Base-by-base conservation (phyloP, 164 flowering plant genomes). In the Tetracentron sinense region DNA sequence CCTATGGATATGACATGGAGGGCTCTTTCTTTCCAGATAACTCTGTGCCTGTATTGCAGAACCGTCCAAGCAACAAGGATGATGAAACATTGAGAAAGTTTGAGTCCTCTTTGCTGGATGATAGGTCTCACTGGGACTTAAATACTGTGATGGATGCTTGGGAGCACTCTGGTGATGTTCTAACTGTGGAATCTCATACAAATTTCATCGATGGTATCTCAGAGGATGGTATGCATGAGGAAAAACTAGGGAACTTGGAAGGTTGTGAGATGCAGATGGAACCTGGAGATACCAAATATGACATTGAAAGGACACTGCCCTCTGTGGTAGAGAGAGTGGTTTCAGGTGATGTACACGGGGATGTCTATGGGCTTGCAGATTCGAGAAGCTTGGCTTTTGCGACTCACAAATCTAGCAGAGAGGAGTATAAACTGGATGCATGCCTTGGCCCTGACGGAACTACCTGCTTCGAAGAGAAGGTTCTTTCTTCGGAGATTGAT, bases 71-170 rank as follows among this genome's bases (percentile, higher is more conserved):
- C 23, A 28, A 54, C 22, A 50, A 60, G 47, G 71, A 68, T n/a
- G 62, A 56, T 54, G 72, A 25, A 52, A 62, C 55, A 22, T 25
- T 11, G 14, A 62, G 56, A 49, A 55, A 23, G 52, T 29, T 68
- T 22, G 70, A 30, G 20, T 47, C 56, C 28, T 52, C 71, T 29
- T 65, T 65, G 3, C 78, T 74, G 49, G 89, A 78, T 64, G 80
- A 67, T 44, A 69, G 92, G 64, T 72, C 72, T 22, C 77, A 77
- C 54, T 89, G 91, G 92, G 92, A 89, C 74, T 65, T 89, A 55
- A 89, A 89, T 58, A 71, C 76, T 49, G 69, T 62, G 22, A 84
- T 85, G 86, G 89, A 88, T 61, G 84, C 78, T 22, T 88, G 91
- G 91, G 83, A 64, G 25, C 47, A 71, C 46, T 83, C 88, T 47